Conservation (phyloP, 2,329 filamentous ascomycete species). For the Sphaerulina vaccinii region DNA sequence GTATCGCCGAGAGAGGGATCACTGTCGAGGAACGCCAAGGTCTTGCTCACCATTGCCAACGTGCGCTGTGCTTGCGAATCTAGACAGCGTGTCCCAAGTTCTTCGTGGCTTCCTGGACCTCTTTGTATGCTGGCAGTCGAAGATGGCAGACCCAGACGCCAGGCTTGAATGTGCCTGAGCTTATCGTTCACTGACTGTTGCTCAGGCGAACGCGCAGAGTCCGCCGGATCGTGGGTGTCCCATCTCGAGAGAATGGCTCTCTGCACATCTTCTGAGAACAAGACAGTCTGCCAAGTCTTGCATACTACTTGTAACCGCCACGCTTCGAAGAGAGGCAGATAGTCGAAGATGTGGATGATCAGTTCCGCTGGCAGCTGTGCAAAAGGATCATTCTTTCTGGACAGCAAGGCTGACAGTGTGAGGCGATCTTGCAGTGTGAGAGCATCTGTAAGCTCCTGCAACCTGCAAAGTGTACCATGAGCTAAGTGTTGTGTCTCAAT, state of each 20-base stretch:
- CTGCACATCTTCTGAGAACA: slow-evolving; percentile 29
- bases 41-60: slow-evolving; percentile 14
- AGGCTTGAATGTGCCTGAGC: slow-evolving; percentile 21
- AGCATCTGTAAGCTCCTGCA: slow-evolving; percentile 16
- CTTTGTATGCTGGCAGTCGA: not conserved
- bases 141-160: slow-evolving; percentile 21
- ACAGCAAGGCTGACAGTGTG: slow-evolving; percentile 10
- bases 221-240: slow-evolving; percentile 15
- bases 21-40: slow-evolving; percentile 21
- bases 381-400: slow-evolving; percentile 36
- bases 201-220: slow-evolving; percentile 4
- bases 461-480: slow-evolving; percentile 12
- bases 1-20: slow-evolving; percentile 1
- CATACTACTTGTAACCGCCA: slow-evolving; percentile 38
- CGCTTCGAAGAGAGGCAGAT: slow-evolving; percentile 26
- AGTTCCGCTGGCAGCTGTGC: slow-evolving; percentile 41
- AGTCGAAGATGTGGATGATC: slow-evolving; percentile 36
- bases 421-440: slow-evolving; percentile 18
- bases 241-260: slow-evolving; percentile 11
- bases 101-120: not conserved
- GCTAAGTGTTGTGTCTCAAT: slow-evolving; percentile 3
- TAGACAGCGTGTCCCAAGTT: not conserved
- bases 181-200: slow-evolving; percentile 1
- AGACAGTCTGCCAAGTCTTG: slow-evolving; percentile 34
- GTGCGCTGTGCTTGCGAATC: not conserved